Evolutionary conservation across 1,139 yeast species (phyloP).

Genomic region (Kodamaea sp.): DNA sequence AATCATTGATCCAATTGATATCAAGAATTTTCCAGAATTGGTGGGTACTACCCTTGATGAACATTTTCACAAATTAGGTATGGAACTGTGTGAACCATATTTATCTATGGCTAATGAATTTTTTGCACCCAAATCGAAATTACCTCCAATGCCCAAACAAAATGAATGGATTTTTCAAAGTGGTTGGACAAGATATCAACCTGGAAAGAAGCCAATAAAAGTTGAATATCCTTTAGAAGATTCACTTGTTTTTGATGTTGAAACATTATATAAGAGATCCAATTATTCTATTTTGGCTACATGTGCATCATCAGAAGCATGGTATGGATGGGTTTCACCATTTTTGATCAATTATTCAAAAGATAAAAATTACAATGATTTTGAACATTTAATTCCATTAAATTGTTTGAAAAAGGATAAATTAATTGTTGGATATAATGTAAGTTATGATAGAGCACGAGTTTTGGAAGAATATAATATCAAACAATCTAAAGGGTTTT

Average conservation of each 20-base stretch:
- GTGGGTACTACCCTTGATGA: constrained; percentile 74
- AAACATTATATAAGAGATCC: constrained; percentile 72
- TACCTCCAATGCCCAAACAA: constrained; percentile 48
- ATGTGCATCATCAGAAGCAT: constrained; percentile 72
- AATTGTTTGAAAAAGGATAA: constrained; percentile 47
- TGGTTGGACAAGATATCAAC: constrained; percentile 83
- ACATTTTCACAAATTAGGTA: constrained; percentile 77
- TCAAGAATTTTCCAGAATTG: constrained; percentile 59
- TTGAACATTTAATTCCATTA: constrained; percentile 74
- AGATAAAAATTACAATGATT: constrained; percentile 36
- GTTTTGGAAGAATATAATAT: constrained; percentile 79
- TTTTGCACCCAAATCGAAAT: constrained; percentile 23
- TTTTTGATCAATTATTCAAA: constrained; percentile 47
- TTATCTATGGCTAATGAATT: constrained; percentile 41
- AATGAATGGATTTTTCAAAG: constrained; percentile 50
- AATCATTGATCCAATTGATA: constrained; percentile 56
- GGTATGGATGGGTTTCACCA: constrained; percentile 98
- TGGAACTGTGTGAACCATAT: constrained; percentile 59
- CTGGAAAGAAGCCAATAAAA: constrained; percentile 46
- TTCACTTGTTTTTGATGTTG: constrained; percentile 83
- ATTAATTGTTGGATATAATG: constrained; percentile 82
- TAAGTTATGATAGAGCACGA: constrained; percentile 87
- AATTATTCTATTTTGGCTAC: constrained; percentile 79
- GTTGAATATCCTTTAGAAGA: constrained; percentile 69
- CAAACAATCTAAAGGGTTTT: constrained; percentile 66